A percentile compares a stretch with the other conserved stretches of the same genome.
These are phyloP conservation scores for Fusarium solani-melongenae DNA, from an alignment of 2,329 filamentous ascomycete genomes.

Conservation along the genomic window DNA sequence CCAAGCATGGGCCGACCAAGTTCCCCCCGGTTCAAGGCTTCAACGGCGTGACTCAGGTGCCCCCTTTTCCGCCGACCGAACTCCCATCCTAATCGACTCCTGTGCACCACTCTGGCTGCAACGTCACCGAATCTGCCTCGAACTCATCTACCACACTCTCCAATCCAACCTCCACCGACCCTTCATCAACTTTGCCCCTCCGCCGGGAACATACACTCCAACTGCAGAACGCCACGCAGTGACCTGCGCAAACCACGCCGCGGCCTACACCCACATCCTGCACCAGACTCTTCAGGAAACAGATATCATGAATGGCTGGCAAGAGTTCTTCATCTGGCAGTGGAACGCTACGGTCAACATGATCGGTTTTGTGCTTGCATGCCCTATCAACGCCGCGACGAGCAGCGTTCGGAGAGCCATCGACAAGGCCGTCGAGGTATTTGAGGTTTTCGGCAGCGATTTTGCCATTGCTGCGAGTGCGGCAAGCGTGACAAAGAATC, in stretches of 20 bases:
- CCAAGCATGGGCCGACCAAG: constrained; percentile 34
- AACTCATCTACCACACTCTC: constrained; percentile 55
- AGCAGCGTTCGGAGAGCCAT: constrained; percentile 43
- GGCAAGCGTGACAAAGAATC: constrained; percentile 49
- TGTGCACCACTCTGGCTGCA: constrained; percentile 55
- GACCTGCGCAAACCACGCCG: constrained; percentile 38
- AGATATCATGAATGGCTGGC: constrained; percentile 42
- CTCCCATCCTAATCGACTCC: constrained; percentile 32
- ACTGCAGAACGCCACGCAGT: constrained; percentile 30
- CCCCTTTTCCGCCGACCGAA: constrained; percentile 50
- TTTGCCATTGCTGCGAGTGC: constrained; percentile 55
- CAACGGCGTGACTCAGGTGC: constrained; percentile 44
- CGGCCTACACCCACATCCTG: constrained; percentile 39
- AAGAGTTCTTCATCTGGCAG: constrained; percentile 44
- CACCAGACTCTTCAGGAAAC: constrained; percentile 40
- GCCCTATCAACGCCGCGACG: constrained; percentile 43
- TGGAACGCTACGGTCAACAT: constrained; percentile 48
- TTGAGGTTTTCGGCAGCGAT: constrained; percentile 50
- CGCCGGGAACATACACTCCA: constrained; percentile 18
- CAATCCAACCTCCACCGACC: constrained; percentile 52
- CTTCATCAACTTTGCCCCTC: constrained; percentile 50
- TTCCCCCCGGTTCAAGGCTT: constrained; percentile 52
- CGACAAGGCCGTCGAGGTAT: constrained; percentile 52
- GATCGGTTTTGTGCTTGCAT: constrained; percentile 48
- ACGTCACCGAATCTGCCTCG: constrained; percentile 51